Evolutionary conservation across 1,139 yeast species (phyloP).

Genomic region (Geotrichum reessii): DNA sequence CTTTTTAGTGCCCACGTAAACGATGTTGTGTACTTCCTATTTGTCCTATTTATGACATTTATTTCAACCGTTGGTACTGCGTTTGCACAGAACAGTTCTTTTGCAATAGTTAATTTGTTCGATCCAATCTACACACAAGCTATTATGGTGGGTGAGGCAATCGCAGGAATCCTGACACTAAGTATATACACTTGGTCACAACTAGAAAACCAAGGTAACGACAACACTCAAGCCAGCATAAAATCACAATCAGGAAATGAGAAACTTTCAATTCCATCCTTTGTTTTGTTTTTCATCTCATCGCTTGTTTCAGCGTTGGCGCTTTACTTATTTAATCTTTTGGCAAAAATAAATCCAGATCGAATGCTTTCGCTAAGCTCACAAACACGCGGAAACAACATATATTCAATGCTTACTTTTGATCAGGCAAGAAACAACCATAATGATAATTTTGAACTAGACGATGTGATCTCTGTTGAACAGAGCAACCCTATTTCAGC

Average conservation of each 20-base stretch:
- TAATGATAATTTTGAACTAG: neutral
- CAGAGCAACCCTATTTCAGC: neutral
- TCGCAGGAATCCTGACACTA: constrained; percentile 89
- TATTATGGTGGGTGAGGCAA: constrained; percentile 90
- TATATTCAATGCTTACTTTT: neutral
- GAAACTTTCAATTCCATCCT: constrained; percentile 37
- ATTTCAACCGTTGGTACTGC: constrained; percentile 49
- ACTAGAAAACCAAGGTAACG: neutral
- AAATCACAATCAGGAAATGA: neutral
- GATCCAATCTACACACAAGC: constrained; percentile 80
- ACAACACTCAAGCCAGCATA: neutral
- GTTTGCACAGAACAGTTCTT: constrained; percentile 80
- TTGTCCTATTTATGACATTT: constrained; percentile 39
- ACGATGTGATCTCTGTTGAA: neutral
- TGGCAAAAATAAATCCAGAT: constrained; percentile 10
- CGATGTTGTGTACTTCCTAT: constrained; percentile 43
- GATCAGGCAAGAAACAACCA: neutral
- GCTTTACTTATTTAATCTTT: constrained; percentile 26
- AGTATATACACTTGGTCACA: constrained; percentile 58
- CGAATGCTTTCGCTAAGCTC: neutral
- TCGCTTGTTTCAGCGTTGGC: constrained; percentile 54
- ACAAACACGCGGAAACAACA: neutral
- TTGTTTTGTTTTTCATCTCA: constrained; percentile 66
- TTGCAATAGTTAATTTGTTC: constrained; percentile 77
- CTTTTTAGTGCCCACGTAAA: constrained; percentile 36